phyloP scores from a whole-genome alignment of 75 land plant genomes.

The Sequoia sempervirens region DNA sequence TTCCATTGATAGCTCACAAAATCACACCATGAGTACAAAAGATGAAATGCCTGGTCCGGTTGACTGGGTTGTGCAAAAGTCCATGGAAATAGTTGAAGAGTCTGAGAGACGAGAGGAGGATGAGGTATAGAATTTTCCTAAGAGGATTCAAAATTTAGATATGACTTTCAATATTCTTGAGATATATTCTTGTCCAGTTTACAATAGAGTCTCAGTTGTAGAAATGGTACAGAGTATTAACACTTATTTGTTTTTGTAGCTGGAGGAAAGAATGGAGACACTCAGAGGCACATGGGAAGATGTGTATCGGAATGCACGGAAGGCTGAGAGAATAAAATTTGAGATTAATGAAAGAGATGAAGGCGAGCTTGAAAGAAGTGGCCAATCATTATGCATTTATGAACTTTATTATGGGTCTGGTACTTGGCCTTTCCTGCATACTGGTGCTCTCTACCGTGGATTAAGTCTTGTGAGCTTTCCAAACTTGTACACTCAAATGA shows the following conservation, averaged over 20 bases:
- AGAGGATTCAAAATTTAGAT: background rate
- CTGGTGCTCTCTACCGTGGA: constrained; percentile 83
- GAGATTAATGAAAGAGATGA: constrained; percentile 88
- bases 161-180: background rate
- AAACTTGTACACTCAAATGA: background rate
- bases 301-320: constrained; percentile 64
- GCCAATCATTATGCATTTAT: constrained; percentile 88
- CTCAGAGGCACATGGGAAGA: constrained; percentile 66
- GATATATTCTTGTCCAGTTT: background rate
- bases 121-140: constrained; percentile 13
- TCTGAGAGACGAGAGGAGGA: constrained; percentile 41
- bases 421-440: constrained; percentile 85
- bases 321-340: constrained; percentile 66
- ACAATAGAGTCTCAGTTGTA: background rate
- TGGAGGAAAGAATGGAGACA: constrained; percentile 75
- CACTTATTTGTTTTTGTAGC: constrained; percentile 28
- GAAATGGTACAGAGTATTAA: background rate
- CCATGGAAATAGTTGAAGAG: constrained; percentile 47
- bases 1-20: constrained; percentile 10
- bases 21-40: background rate
- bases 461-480: constrained; percentile 75
- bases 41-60: constrained; percentile 16
- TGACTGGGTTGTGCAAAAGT: constrained; percentile 53
- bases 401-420: constrained; percentile 80
- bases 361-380: constrained; percentile 83